phyloP scores from a whole-genome alignment of 2,329 filamentous ascomycete species.

The Talaromyces atroroseus region DNA sequence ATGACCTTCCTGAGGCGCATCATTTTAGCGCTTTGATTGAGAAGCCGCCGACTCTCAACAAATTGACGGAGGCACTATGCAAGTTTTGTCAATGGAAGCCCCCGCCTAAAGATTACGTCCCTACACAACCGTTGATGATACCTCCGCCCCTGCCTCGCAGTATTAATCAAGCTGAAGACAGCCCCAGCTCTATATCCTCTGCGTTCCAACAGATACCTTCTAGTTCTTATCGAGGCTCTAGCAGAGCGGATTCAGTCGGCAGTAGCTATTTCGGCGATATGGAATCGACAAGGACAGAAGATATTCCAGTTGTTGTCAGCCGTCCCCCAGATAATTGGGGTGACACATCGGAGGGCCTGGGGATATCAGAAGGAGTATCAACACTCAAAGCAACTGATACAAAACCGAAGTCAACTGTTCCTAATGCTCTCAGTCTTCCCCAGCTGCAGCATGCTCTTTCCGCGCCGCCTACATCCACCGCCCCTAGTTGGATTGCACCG shows the following conservation, averaged over 20 bases:
- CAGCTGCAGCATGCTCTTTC: constrained; percentile 58
- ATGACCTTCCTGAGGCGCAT: constrained; percentile 89
- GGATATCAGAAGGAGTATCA: constrained; percentile 60
- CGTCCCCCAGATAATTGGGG: constrained; percentile 75
- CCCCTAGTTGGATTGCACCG: constrained; percentile 30
- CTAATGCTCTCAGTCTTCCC: constrained; percentile 39
- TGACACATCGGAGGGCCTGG: constrained; percentile 60
- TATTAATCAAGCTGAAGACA: constrained; percentile 64
- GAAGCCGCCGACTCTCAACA: constrained; percentile 90
- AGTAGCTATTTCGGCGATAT: constrained; percentile 78
- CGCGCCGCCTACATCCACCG: constrained; percentile 44
- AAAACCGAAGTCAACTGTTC: constrained; percentile 13
- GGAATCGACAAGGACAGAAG: constrained; percentile 71
- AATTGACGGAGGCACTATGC: constrained; percentile 80
- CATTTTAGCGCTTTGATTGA: constrained; percentile 95
- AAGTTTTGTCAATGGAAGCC: constrained; percentile 92
- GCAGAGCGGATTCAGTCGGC: constrained; percentile 80
- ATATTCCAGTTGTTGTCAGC: constrained; percentile 68
- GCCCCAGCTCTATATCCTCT: constrained; percentile 74
- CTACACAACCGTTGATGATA: constrained; percentile 53
- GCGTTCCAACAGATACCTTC: constrained; percentile 63
- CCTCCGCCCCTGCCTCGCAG: constrained; percentile 57
- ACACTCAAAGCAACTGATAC: constrained; percentile 19
- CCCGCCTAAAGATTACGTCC: constrained; percentile 54
- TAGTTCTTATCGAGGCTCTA: constrained; percentile 72